Evolutionary conservation across 306 rosid species (phyloP), one percentile per base, ranked within the genome.

Genomic region (Fragaria nilgerrensis): DNA sequence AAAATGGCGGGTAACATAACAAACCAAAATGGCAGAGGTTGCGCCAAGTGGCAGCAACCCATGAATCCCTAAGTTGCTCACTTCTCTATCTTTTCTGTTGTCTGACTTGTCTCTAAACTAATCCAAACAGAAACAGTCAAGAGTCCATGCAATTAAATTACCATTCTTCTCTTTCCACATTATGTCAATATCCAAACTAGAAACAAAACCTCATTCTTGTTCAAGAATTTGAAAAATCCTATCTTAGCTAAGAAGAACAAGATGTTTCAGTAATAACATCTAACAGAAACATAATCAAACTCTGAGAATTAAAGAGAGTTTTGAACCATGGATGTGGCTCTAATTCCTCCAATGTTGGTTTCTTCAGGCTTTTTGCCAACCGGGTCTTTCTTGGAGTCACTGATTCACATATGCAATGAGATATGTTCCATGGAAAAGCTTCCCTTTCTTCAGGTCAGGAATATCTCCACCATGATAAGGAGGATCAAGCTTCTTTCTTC

Each of bases 401-500:
- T 92, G 82, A 77, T 92, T 78, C 90, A 88, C 56, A 39, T 87
- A 29, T 85, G 90, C 41, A 89, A 81, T 77, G 96, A 88, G 81
- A 88, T 92, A 85, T 82, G 83, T 61, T 87, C 88, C 77, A 81
- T 78, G 82, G 96, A 92, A 66, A 90, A 87, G 63, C 76, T 87
- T 59, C 95, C 91, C 8, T 84, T 75, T 25, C 75, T 88, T 1
- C 91, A 92, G 49, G 72, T 41, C 19, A 87, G 89, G 64, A 92
- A 85, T 74, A 82, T 90, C 43, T 88, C 97, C 66, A 83, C 91
- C 82, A 92, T 89, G 96, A 85, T 84, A 79, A 90, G 96, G 52
- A 92, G 95, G 85, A 79, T 90, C 82, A 92, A 86, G 86, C 93
- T 95, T 81, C 96, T 95, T 72, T 89, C 87, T 58, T 89, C 91